These are phyloP conservation scores for Kalanchoe fedtschenkoi DNA, from an alignment of 164 flowering plant genomes.

Conservation along the genomic window DNA sequence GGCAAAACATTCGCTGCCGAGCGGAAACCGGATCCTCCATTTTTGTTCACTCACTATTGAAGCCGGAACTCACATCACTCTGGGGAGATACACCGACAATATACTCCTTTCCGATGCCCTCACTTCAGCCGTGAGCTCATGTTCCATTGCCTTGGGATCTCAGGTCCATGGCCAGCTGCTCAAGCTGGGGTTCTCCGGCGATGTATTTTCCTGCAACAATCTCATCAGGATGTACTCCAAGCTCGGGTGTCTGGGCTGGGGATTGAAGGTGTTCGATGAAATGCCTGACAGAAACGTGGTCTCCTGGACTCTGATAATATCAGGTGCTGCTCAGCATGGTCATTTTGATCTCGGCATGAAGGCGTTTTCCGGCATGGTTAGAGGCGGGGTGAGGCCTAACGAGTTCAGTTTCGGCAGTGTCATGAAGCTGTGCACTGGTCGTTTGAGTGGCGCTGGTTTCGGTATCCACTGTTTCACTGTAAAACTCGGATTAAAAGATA, in stretches of 20 bases:
- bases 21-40: not conserved
- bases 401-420: slow-evolving; percentile 41
- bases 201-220: slow-evolving; percentile 42
- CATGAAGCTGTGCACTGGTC: slow-evolving; percentile 20
- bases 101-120: not conserved
- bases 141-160: not conserved
- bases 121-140: not conserved
- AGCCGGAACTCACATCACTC: not conserved
- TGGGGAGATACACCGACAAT: not conserved
- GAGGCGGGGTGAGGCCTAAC: slow-evolving; percentile 31
- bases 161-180: slow-evolving; percentile 15
- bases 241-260: slow-evolving; percentile 18
- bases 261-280: slow-evolving; percentile 38
- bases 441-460: slow-evolving; percentile 17
- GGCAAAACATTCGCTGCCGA: not conserved
- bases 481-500: slow-evolving; percentile 31
- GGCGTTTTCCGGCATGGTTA: slow-evolving; percentile 24
- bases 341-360: slow-evolving; percentile 26
- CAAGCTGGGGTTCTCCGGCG: slow-evolving; percentile 40
- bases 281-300: slow-evolving; percentile 40
- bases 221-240: slow-evolving; percentile 39
- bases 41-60: not conserved
- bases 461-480: slow-evolving; percentile 29
- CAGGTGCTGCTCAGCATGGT: slow-evolving; percentile 26
- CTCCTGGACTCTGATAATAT: slow-evolving; percentile 43